Percentiles rank a stretch among this genome's conserved stretches.
phyloP scores from a whole-genome alignment of 2,329 filamentous ascomycete species.

The Pseudophaeomoniella oleicola region DNA sequence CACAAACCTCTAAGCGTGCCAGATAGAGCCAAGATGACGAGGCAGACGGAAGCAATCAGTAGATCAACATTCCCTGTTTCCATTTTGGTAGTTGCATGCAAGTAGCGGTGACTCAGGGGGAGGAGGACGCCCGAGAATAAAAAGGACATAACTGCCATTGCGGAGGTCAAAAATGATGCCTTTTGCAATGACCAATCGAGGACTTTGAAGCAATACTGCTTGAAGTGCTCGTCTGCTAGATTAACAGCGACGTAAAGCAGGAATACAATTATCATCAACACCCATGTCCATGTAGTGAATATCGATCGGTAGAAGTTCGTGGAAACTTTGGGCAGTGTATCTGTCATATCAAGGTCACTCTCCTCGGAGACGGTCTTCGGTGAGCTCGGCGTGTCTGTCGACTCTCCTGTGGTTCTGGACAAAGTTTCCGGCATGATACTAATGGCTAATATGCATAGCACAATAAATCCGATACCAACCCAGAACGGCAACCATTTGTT shows the following conservation, averaged over 20 bases:
- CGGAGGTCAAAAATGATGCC: not conserved
- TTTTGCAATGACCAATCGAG: not conserved
- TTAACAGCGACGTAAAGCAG: not conserved
- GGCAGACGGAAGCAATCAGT: not conserved
- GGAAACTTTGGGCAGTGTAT: not conserved
- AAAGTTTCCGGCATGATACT: not conserved
- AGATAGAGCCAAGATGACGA: not conserved
- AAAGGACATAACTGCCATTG: not conserved
- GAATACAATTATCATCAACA: not conserved
- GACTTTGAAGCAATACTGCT: not conserved
- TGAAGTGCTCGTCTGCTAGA: not conserved
- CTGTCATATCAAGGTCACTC: not conserved
- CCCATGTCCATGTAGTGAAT: not conserved
- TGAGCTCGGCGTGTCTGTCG: not conserved
- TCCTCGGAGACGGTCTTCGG: not conserved
- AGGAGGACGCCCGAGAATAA: not conserved
- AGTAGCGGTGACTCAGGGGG: not conserved
- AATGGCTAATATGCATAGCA: not conserved
- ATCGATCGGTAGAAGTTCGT: not conserved
- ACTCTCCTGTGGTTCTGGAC: not conserved
- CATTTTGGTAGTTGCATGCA: not conserved
- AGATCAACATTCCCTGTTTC: not conserved
- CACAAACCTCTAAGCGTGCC: not conserved
- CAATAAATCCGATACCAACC: not conserved
- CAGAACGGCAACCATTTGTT: not conserved